phyloP scores from a whole-genome alignment of 2,329 filamentous ascomycete species.

The Aspergillus brasiliensis region DNA sequence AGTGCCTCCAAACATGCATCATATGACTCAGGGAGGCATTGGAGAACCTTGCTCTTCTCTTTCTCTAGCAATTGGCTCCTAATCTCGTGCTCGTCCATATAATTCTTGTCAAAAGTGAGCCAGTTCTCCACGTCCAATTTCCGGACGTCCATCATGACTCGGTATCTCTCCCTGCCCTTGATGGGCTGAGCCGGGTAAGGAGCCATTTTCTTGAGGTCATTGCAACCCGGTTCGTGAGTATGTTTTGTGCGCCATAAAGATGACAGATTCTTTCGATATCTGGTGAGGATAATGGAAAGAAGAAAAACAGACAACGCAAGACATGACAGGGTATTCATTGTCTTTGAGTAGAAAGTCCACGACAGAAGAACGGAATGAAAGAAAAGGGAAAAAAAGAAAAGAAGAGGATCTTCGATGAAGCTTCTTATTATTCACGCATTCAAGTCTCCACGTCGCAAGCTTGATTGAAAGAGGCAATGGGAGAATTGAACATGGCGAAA shows the following conservation, averaged over 20 bases:
- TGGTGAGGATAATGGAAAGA: conserved; percentile 30
- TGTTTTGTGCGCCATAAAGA: conserved; percentile 13
- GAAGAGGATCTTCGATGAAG: conserved; percentile 15
- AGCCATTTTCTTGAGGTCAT: conserved; percentile 36
- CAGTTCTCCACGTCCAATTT: conserved; percentile 51
- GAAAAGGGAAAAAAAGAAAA: conserved; percentile 12
- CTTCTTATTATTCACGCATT: conserved; percentile 17
- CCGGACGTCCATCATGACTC: conserved; percentile 52
- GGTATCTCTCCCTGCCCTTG: conserved; percentile 41
- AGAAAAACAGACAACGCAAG: conserved; percentile 32
- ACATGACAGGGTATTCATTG: conserved; percentile 37
- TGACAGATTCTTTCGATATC: conserved; percentile 24
- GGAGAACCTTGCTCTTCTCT: conserved; percentile 46
- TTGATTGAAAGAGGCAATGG: conserved; percentile 14
- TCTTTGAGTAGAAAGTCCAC: conserved; percentile 18
- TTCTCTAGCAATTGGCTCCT: conserved; percentile 45
- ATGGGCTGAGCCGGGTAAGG: conserved; percentile 44
- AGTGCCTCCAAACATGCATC: conserved; percentile 52
- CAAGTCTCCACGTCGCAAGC: conserved; percentile 18
- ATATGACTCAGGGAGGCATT: conserved; percentile 48
- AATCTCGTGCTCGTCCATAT: conserved; percentile 47
- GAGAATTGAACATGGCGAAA: conserved; percentile 20
- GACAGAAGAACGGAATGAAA: conserved; percentile 9
- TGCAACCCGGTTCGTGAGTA: conserved; percentile 18
- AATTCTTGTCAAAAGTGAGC: conserved; percentile 52